phyloP scores from a whole-genome alignment of 2,329 filamentous ascomycete species.

The Cercospora sp. region DNA sequence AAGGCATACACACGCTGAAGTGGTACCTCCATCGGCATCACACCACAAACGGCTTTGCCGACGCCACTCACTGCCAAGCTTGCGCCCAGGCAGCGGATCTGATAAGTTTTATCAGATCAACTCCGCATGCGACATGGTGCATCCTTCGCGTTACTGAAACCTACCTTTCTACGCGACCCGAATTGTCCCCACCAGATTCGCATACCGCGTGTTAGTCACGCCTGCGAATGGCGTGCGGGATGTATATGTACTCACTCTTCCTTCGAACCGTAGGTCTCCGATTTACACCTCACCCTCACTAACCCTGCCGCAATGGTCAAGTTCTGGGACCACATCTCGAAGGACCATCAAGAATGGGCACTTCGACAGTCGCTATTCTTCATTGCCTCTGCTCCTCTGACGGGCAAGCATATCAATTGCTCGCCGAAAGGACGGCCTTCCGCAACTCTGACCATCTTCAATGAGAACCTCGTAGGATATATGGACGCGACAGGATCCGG shows the following conservation, averaged over 20 bases:
- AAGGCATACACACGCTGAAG: background rate
- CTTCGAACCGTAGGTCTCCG: background rate
- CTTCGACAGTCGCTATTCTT: constrained; percentile 71
- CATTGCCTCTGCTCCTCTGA: constrained; percentile 68
- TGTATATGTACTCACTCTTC: background rate
- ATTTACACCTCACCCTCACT: background rate
- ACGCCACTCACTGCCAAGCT: background rate
- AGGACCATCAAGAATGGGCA: constrained; percentile 63
- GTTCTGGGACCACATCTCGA: constrained; percentile 57
- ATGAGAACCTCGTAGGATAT: constrained; percentile 63
- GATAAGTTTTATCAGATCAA: background rate
- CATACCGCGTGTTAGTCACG: background rate
- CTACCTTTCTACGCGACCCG: background rate
- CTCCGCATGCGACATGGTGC: background rate
- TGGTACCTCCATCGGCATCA: background rate
- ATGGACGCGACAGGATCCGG: constrained; percentile 74
- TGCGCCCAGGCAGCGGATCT: background rate
- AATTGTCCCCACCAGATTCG: background rate
- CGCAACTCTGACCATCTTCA: constrained; percentile 62
- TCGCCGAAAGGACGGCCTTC: constrained; percentile 71
- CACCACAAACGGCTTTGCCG: background rate
- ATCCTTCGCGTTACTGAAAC: background rate
- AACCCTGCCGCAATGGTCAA: constrained; percentile 52
- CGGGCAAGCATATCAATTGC: constrained; percentile 70
- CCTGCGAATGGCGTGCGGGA: background rate